Base-by-base conservation (phyloP, 495 filamentous ascomycete species). In the Cercophora newfieldiana region DNA sequence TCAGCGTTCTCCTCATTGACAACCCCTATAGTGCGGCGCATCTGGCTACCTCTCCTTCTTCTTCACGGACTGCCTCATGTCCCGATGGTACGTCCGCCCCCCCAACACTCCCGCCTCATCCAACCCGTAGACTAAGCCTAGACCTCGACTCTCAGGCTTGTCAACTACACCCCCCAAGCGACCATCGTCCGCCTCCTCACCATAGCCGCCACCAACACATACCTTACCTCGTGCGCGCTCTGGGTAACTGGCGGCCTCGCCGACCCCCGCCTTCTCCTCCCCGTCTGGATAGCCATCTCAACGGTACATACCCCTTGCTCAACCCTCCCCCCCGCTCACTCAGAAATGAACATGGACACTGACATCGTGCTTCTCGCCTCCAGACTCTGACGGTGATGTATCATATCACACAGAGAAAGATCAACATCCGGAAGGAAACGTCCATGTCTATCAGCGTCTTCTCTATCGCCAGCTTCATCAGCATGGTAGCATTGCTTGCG, bases 31-130 rank as follows among this genome's bases (percentile, higher is more conserved):
- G 92, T 93, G 91, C 81, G 85, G 82, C 74, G 88, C 90, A 75
- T 92, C 91, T 47, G 92, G 88, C 57, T 93, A 93, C 77, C 85
- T 95, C 74, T 92, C 90, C 63, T 95, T 93, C 77, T 90, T 93
- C 78, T 94, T 95, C 77, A 93, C 91, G 65, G 91, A 96, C 79
- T 92, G 91, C 77, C 88, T 95, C 72, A 96, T 96, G 92, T 93
- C 90, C 67, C 88, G 92, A 74, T 95, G 92, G 91, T 91, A 67
- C n/a, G 65, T 49, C 30, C 12, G 26, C 7, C 29, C 31, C 29
- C 28, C 49, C 7, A 44, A 47, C 53, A 25, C 24, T 10, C 63
- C 30, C 8, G 28, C 50, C 33, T 7, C 16, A 16, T 30, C 28
- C 25, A 50, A 30, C 8, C 54, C 25, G 5, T 4, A 57, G 6